These are phyloP conservation scores for Colletotrichum horii DNA, from an alignment of 2,329 filamentous ascomycete genomes.

Conservation along the genomic window DNA sequence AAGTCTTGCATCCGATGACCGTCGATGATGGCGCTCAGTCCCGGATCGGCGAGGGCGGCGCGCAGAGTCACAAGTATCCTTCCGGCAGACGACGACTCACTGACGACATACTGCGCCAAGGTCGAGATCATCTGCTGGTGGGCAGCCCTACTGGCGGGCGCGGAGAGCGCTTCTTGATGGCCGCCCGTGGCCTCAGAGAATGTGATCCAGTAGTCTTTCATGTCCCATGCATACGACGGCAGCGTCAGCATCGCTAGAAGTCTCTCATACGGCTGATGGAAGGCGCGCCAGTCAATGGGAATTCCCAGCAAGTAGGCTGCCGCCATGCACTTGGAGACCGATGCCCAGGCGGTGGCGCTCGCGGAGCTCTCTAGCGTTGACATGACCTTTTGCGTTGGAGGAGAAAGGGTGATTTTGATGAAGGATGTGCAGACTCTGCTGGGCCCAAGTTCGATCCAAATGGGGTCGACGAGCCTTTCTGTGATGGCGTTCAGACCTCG, in stretches of 20 bases:
- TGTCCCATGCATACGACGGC: constrained; percentile 3
- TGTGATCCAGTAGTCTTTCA: constrained; percentile 3
- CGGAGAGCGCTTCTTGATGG: too few species aligned
- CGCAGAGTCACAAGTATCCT: background rate
- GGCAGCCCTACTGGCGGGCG: background rate
- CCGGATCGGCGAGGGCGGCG: background rate
- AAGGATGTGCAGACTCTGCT: constrained; percentile 69
- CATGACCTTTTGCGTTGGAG: background rate
- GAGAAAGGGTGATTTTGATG: constrained; percentile 36
- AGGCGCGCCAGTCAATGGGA: background rate
- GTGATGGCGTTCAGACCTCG: constrained; percentile 53
- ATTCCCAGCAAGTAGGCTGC: background rate
- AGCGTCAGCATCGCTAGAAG: background rate
- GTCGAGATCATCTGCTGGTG: background rate
- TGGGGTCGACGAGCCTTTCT: constrained; percentile 42
- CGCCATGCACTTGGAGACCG: background rate
- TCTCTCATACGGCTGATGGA: background rate
- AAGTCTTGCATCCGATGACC: background rate
- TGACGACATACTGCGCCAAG: background rate
- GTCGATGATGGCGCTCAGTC: background rate
- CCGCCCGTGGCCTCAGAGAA: background rate
- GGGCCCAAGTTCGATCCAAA: constrained; percentile 73
- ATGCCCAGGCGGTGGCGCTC: background rate
- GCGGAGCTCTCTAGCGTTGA: background rate
- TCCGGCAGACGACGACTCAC: background rate